phyloP scores from a whole-genome alignment of 441 rosid species.

The Syzygium syzygioides region DNA sequence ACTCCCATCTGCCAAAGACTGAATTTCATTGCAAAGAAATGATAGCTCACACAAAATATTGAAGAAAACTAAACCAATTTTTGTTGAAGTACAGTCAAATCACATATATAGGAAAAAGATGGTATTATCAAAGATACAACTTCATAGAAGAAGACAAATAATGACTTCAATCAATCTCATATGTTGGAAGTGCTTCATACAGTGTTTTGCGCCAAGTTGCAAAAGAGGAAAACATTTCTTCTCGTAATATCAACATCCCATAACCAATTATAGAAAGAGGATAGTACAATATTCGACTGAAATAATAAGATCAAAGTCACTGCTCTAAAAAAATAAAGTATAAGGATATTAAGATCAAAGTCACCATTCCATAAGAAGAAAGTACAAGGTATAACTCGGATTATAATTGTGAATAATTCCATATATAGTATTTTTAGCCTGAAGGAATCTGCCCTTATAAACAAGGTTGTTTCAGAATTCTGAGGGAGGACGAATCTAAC shows the following conservation, averaged over 20 bases:
- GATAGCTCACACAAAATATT: neutral
- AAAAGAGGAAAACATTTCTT: neutral
- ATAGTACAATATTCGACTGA: neutral
- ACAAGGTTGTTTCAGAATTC: neutral
- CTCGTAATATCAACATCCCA: neutral
- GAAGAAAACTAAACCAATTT: neutral
- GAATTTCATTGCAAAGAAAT: neutral
- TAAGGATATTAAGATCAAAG: neutral
- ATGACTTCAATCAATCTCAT: neutral
- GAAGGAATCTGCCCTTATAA: neutral
- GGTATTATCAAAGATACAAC: neutral
- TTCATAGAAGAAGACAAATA: neutral
- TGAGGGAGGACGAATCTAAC: neutral
- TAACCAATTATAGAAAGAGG: neutral
- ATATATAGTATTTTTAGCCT: neutral
- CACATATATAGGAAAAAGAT: neutral
- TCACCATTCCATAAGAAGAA: neutral
- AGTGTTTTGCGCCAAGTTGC: neutral
- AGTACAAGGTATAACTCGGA: neutral
- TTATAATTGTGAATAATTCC: neutral
- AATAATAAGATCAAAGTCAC: neutral
- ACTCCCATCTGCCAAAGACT: slow-evolving; percentile 32
- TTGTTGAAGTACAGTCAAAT: neutral
- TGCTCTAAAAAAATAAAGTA: neutral
- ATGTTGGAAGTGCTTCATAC: neutral